Conservation (phyloP, 192 early-diverging fungal genomes). For the Umbelopsis isabellina region DNA sequence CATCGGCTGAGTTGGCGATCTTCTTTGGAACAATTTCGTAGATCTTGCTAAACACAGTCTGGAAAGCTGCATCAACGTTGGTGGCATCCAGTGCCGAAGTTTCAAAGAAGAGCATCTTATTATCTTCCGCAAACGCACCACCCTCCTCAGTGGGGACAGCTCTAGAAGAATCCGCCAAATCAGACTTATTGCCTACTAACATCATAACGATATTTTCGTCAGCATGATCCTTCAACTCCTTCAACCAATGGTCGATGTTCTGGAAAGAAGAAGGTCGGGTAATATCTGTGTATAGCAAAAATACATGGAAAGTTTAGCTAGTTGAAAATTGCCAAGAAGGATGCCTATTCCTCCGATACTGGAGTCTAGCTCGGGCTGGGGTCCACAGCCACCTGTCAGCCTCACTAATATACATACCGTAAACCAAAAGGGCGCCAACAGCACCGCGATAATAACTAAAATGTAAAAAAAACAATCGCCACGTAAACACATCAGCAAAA, state of each 20-base stretch:
- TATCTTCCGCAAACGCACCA: slow-evolving; percentile 77
- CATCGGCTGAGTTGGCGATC: slow-evolving; percentile 21
- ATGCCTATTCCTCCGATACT: neutral
- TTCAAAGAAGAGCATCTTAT: slow-evolving; percentile 85
- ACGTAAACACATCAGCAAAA: neutral
- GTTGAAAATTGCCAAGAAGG: too few species aligned
- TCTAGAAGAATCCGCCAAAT: slow-evolving; percentile 71
- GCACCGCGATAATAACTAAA: slow-evolving; percentile 93
- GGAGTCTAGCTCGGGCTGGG: neutral
- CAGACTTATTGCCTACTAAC: slow-evolving; percentile 95
- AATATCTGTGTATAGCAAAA: slow-evolving; percentile 33
- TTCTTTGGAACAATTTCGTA: slow-evolving; percentile 38
- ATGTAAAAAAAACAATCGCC: neutral
- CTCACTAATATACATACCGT: slow-evolving; percentile 55
- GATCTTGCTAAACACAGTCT: slow-evolving; percentile 39
- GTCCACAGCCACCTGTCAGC: slow-evolving; percentile 7
- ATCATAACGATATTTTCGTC: slow-evolving; percentile 94
- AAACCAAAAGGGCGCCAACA: slow-evolving; percentile 91
- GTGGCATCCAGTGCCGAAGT: slow-evolving; percentile 80
- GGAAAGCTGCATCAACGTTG: slow-evolving; percentile 84
- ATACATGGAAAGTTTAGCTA: neutral
- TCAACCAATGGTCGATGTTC: slow-evolving; percentile 92
- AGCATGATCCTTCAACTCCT: slow-evolving; percentile 95
- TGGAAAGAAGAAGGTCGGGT: slow-evolving; percentile 77
- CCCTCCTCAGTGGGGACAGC: slow-evolving; percentile 82